Conservation (phyloP, 192 early-diverging fungal species). For the Jimgerdemannia flammicorona region DNA sequence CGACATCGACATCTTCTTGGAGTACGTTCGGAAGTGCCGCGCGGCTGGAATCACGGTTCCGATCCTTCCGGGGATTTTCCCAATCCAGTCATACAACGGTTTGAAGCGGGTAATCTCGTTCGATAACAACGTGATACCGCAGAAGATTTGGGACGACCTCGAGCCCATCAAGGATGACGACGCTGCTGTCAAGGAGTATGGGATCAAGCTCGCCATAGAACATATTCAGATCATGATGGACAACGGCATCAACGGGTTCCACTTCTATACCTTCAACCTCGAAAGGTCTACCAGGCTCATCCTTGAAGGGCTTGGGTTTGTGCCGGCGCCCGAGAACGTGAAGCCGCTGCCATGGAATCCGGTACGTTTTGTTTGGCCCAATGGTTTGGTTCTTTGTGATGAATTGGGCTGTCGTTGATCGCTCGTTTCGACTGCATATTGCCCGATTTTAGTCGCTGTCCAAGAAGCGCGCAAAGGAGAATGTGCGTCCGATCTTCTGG, state of each 20-base stretch:
- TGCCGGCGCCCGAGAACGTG: constrained; percentile 59
- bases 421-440: no score
- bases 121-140: constrained; percentile 84
- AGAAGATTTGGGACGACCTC: constrained; percentile 76
- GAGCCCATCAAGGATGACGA: constrained; percentile 99
- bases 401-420: no score
- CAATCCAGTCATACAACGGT: constrained; percentile 91
- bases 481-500: constrained; percentile 98
- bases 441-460: constrained; percentile 56
- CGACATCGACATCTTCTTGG: constrained; percentile 83
- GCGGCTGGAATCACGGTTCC: constrained; percentile 73
- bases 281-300: constrained; percentile 85
- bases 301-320: constrained; percentile 79
- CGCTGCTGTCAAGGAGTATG: constrained; percentile 92
- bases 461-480: constrained; percentile 88
- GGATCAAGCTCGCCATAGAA: constrained; percentile 80
- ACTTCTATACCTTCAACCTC: constrained; percentile 96
- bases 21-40: constrained; percentile 74
- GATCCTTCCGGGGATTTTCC: constrained; percentile 96
- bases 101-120: constrained; percentile 91
- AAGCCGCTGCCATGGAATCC: constrained; percentile 37
- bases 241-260: constrained; percentile 75
- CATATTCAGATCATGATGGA: constrained; percentile 47
- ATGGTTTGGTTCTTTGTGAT: background rate
- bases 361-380: constrained; percentile 13